Conservation (phyloP, 352 stramenopile genomes). For the Pelagophyceae sp. region DNA sequence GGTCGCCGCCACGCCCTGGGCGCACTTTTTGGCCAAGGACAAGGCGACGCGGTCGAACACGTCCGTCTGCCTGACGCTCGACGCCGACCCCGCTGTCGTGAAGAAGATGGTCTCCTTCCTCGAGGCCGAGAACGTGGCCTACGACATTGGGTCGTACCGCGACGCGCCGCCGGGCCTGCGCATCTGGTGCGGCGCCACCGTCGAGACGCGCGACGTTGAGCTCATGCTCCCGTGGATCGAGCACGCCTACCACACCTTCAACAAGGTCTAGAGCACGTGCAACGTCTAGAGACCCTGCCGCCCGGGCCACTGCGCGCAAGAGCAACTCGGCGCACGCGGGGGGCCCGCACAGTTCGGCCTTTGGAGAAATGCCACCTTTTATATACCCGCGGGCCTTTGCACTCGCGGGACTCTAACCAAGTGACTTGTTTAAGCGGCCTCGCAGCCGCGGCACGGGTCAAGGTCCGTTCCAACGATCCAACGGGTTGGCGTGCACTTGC, state of each 20-base stretch:
- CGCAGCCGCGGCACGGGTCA: too few relatives aligned
- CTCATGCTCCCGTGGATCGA: conserved; percentile 95
- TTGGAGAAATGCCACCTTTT: too few relatives aligned
- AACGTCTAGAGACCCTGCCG: too few relatives aligned
- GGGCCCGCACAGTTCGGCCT: too few relatives aligned
- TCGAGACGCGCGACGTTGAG: conserved; percentile 93
- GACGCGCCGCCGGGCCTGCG: conserved; percentile 92
- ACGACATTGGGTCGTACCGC: conserved; percentile 95
- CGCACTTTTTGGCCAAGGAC: conserved; percentile 90
- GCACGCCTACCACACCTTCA: conserved; percentile 70
- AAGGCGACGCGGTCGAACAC: conserved; percentile 86
- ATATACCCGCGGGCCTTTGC: too few relatives aligned
- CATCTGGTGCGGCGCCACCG: conserved; percentile 98
- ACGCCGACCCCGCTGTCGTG: conserved; percentile 82
- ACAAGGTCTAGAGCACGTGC: too few relatives aligned
- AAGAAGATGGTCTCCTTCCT: conserved; percentile 91
- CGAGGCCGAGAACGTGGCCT: conserved; percentile 86
- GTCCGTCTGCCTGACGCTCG: conserved; percentile 89
- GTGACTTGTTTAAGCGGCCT: too few relatives aligned
- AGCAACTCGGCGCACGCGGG: too few relatives aligned
- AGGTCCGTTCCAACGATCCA: too few relatives aligned
- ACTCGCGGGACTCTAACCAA: too few relatives aligned
- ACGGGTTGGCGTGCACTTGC: too few relatives aligned
- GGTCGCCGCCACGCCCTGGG: conserved; percentile 89
- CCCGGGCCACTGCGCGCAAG: too few relatives aligned